phyloP scores from a whole-genome alignment of 306 rosid species.

The Inga oerstediana region DNA sequence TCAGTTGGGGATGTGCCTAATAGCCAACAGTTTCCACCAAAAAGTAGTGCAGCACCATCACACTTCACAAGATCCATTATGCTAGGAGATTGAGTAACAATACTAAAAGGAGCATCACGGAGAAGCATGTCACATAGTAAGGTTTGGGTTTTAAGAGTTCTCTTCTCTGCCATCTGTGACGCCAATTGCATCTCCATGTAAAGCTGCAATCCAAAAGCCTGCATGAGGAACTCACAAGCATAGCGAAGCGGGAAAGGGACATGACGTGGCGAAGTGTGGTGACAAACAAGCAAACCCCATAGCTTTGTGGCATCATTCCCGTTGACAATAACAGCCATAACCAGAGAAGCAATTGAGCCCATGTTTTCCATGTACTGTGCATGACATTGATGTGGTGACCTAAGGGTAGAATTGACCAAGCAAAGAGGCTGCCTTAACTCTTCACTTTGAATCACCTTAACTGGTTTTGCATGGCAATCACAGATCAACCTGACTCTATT shows the following conservation, averaged over 20 bases:
- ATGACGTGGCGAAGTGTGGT: conserved; percentile 69
- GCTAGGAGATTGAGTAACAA: conserved; percentile 76
- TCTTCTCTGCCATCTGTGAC: conserved; percentile 68
- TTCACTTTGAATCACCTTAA: conserved; percentile 61
- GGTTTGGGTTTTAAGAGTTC: conserved; percentile 70
- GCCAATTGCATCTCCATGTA: conserved; percentile 82
- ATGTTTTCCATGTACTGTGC: conserved; percentile 76
- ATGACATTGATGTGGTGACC: conserved; percentile 81
- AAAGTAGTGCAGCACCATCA: conserved; percentile 83
- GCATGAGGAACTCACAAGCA: conserved; percentile 89
- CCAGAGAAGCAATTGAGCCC: conserved; percentile 81
- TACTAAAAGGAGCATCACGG: conserved; percentile 65
- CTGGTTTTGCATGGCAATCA: conserved; percentile 75
- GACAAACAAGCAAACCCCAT: conserved; percentile 94
- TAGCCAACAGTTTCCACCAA: conserved; percentile 63
- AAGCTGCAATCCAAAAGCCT: conserved; percentile 80
- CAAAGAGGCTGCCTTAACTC: conserved; percentile 68
- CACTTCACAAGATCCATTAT: conserved; percentile 82
- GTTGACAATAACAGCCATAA: conserved; percentile 64
- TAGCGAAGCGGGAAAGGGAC: conserved; percentile 88
- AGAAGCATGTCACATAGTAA: conserved; percentile 88
- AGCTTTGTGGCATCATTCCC: conserved; percentile 58
- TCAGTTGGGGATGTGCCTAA: conserved; percentile 85
- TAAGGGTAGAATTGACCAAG: conserved; percentile 84
- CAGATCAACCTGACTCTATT: conserved; percentile 72